Percentiles rank a stretch among this genome's conserved stretches.
phyloP scores from a whole-genome alignment of 148 eudicot species.

The Cornus florida region DNA sequence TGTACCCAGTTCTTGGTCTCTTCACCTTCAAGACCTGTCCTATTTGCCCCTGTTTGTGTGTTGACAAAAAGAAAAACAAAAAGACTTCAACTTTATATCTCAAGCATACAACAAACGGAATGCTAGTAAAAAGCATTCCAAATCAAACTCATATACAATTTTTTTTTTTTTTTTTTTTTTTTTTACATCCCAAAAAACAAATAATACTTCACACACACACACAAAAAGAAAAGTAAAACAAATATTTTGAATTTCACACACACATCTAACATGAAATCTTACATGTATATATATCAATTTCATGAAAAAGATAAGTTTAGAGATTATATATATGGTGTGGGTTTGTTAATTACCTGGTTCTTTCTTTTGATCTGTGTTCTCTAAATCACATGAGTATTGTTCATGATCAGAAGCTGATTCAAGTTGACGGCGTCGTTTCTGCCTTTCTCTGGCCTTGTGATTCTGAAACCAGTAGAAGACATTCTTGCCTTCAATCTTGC shows the following conservation, averaged over 20 bases:
- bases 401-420: conserved; percentile 18
- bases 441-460: conserved; percentile 84
- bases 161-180: too few species aligned
- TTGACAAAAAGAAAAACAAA: conserved; percentile 15
- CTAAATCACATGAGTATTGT: conserved; percentile 3
- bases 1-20: conserved; percentile 46
- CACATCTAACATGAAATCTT: too few species aligned
- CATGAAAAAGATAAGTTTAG: too few species aligned
- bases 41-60: conserved; percentile 21
- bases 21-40: conserved; percentile 44
- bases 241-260: too few species aligned
- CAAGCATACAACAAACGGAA: not conserved
- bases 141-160: conserved; percentile 11
- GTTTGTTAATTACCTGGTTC: conserved; percentile 27
- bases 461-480: conserved; percentile 94
- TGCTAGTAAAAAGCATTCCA: conserved; percentile 1
- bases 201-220: not conserved
- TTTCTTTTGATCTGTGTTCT: conserved; percentile 21
- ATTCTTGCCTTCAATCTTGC: conserved; percentile 85
- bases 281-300: not conserved
- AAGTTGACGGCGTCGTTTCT: conserved; percentile 76
- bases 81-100: conserved; percentile 15
- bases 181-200: conserved; percentile 15
- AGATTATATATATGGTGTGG: not conserved
- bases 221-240: not conserved